These are phyloP conservation scores for Ampelocalamus luodianensis DNA, from an alignment of 176 grass and related monocot species.

Conservation along the genomic window DNA sequence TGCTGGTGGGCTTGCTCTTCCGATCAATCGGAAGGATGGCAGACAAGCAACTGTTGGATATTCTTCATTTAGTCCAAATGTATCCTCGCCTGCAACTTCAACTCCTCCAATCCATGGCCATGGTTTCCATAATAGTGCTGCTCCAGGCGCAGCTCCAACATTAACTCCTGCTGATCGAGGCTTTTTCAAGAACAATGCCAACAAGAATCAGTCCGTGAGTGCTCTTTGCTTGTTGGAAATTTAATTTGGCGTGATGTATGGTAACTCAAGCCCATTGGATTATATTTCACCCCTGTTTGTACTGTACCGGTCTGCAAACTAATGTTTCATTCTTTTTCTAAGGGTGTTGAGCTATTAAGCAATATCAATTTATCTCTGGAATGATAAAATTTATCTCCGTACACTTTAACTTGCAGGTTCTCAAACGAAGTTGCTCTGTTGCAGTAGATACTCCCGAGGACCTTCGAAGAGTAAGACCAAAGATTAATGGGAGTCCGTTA, in stretches of 20 bases:
- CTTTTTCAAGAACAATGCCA: slow-evolving; percentile 42
- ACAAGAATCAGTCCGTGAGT: slow-evolving; percentile 50
- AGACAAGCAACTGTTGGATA: slow-evolving; percentile 34
- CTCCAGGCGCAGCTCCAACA: slow-evolving; percentile 41
- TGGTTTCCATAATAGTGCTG: slow-evolving; percentile 46
- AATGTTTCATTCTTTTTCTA: not conserved
- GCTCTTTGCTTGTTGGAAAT: slow-evolving; percentile 13
- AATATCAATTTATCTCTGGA: not conserved
- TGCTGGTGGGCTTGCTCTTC: slow-evolving; percentile 38
- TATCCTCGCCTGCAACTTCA: slow-evolving; percentile 48
- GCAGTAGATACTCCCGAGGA: slow-evolving; percentile 39
- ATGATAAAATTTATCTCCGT: slow-evolving; percentile 11
- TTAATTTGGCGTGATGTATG: slow-evolving; percentile 2
- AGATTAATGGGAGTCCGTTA: slow-evolving; percentile 48
- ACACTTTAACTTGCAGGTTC: slow-evolving; percentile 48
- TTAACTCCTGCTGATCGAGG: slow-evolving; percentile 25
- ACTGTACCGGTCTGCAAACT: not conserved
- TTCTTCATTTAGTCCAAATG: slow-evolving; percentile 51
- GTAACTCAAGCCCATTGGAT: slow-evolving; percentile 1
- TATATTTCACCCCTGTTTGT: not conserved
- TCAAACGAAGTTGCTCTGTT: slow-evolving; percentile 60
- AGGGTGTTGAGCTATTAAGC: not conserved
- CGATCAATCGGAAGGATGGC: slow-evolving; percentile 37
- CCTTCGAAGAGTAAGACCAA: slow-evolving; percentile 61
- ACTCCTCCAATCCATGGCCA: slow-evolving; percentile 11